Evolutionary conservation across 495 filamentous ascomycete species (phyloP).

Genomic region (Neurospora sublineolata): DNA sequence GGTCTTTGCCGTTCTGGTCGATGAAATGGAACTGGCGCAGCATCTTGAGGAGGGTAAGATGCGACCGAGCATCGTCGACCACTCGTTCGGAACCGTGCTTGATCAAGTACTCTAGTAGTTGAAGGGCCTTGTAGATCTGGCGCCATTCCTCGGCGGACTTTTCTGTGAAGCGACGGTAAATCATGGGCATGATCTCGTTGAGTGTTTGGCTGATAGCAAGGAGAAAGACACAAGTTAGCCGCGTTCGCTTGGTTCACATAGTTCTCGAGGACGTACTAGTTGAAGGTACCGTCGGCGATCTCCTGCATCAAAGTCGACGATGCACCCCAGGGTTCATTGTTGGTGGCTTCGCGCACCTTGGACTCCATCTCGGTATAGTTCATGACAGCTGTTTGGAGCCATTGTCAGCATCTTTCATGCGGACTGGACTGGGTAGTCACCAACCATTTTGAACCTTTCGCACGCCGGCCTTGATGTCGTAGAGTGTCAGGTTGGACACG

Average conservation of each 20-base stretch:
- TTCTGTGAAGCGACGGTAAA: constrained; percentile 98
- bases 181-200: constrained; percentile 99
- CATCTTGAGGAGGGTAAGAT: constrained; percentile 94
- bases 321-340: constrained; percentile 95
- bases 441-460: constrained; percentile 97
- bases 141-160: constrained; percentile 98
- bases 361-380: constrained; percentile 99
- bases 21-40: constrained; percentile 97
- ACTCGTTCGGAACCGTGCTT: constrained; percentile 98
- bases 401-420: constrained; percentile 6
- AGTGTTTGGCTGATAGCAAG: constrained; percentile 62
- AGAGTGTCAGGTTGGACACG: constrained; percentile 88
- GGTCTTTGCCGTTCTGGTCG: constrained; percentile 92
- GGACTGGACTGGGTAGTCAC: constrained; percentile 8
- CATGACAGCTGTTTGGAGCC: constrained; percentile 65
- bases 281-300: constrained; percentile 94
- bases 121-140: constrained; percentile 96
- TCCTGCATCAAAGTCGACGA: constrained; percentile 85
- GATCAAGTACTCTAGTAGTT: constrained; percentile 93
- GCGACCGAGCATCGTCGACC: constrained; percentile 91
- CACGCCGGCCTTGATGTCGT: constrained; percentile 94
- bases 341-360: constrained; percentile 96
- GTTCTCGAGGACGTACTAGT: constrained; percentile 59
- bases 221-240: background rate
- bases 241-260: background rate